Conservation (phyloP, 176 grass and related monocot genomes). For the Elaeis guineensis region DNA sequence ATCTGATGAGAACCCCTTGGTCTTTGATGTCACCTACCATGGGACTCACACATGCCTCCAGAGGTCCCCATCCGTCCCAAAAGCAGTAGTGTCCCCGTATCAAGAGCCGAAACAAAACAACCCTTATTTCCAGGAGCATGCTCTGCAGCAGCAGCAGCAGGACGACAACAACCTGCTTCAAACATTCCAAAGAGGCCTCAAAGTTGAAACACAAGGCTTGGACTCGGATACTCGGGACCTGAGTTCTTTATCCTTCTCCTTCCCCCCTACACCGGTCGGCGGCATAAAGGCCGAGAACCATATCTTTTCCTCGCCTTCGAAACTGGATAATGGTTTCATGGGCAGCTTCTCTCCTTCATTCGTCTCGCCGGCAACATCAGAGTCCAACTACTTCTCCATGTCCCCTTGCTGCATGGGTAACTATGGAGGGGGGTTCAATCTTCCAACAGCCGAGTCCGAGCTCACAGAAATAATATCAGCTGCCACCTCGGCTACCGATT, state of each 20-base stretch:
- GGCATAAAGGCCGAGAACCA: background rate
- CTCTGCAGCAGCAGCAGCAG: constrained; percentile 6
- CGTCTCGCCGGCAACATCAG: constrained; percentile 38
- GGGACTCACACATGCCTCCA: constrained; percentile 52
- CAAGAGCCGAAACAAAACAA: too few species aligned
- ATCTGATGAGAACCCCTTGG: constrained; percentile 40
- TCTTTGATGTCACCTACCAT: constrained; percentile 70
- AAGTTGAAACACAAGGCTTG: constrained; percentile 30
- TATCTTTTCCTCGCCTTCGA: constrained; percentile 12
- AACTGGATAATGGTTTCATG: constrained; percentile 18
- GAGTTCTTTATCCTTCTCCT: constrained; percentile 26
- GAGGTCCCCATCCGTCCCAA: background rate
- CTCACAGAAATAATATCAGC: constrained; percentile 6
- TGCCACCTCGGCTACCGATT: constrained; percentile 13
- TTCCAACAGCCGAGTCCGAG: constrained; percentile 6
- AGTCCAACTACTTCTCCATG: constrained; percentile 27
- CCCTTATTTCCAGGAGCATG: too few species aligned
- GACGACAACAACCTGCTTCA: constrained; percentile 31
- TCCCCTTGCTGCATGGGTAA: constrained; percentile 22
- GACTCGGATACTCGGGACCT: background rate
- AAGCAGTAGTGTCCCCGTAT: background rate
- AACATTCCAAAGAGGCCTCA: constrained; percentile 39
- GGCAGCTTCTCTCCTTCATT: constrained; percentile 28
- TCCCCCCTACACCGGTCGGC: constrained; percentile 24
- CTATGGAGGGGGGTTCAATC: constrained; percentile 9